Base-by-base conservation (phyloP, 768 basidiomycete species). In the Mycena maculata region DNA sequence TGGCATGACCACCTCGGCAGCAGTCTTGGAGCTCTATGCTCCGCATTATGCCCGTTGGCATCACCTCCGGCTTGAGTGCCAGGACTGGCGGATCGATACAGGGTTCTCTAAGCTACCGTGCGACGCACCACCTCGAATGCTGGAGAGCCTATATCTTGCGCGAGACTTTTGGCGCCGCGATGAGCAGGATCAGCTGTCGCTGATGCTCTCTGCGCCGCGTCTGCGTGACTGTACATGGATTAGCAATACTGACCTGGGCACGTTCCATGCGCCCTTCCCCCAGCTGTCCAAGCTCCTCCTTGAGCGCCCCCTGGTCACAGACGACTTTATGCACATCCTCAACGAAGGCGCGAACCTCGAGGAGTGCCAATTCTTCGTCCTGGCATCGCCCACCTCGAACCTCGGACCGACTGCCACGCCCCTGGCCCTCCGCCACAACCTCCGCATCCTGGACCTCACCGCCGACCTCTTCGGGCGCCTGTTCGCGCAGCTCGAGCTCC, bases 1-100 rank as follows among this genome's bases (percentile, higher is more conserved):
- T 2, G 52, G 36, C 10, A 68, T 63, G 54, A 22, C 31, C 22
- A 74, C 66, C 45, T 48, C 71, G 47, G 60, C 65, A 8, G 57
- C 63, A 6, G 55, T 75, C 45, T 63, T 78, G 31, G 73, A 73
- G 44, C 63, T 77, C 10, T 76, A 72, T 53, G 59, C 73, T 4
- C 74, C 75, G 6, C 75, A 77, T 66, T 69, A 71, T 41, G 27
- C 68, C 28, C 72, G 76, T 18, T 78, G 77, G 76, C 67, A 69
- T 54, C 66, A 65, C 31, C 69, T 76, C 30, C 72, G 65, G 31
- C 54, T 79, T 1, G 63, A 71, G 42, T 76, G 74, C 65, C 64
- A 63, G 22, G 74, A 70, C 41, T 73, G 70, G 64, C 54, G 73
- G 8, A 69, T 67, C 27, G 62, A 70, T 33, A 72, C 71, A 47